Percentiles rank a stretch among this genome's conserved stretches.
These are phyloP conservation scores for Rhodotorula diobovata DNA, from an alignment of 768 basidiomycete genomes.

Conservation along the genomic window DNA sequence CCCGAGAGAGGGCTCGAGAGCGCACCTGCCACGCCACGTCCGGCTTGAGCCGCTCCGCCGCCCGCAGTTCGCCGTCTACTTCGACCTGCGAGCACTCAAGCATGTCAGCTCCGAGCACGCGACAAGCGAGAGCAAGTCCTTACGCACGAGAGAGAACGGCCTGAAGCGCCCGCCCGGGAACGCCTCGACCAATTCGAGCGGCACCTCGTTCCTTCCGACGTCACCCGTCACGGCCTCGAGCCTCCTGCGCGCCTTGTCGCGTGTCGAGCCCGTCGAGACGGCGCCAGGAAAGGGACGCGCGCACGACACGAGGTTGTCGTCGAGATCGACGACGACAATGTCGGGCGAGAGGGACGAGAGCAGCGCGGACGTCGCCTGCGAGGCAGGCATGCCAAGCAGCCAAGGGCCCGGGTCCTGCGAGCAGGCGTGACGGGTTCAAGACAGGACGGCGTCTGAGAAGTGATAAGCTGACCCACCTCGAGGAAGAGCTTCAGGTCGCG, in stretches of 20 bases:
- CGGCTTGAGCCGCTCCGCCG: slow-evolving; percentile 32
- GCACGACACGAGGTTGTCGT: slow-evolving; percentile 48
- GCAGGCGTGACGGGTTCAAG: fast-evolving
- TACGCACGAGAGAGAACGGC: slow-evolving; percentile 31
- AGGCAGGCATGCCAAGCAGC: slow-evolving; percentile 69
- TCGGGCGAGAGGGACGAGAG: slow-evolving; percentile 61
- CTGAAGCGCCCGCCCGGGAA: slow-evolving; percentile 37
- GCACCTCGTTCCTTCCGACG: not conserved
- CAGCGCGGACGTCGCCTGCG: slow-evolving; percentile 76
- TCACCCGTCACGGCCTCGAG: slow-evolving; percentile 32
- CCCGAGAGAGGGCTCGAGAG: not conserved
- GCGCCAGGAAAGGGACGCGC: not conserved
- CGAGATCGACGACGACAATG: slow-evolving; percentile 82
- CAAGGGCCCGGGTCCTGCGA: slow-evolving; percentile 80
- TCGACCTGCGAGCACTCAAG: not conserved
- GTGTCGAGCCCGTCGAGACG: slow-evolving; percentile 21
- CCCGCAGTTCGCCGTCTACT: slow-evolving; percentile 15
- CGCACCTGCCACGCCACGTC: slow-evolving; percentile 21
- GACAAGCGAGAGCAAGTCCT: too few species aligned
- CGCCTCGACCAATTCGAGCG: slow-evolving; percentile 29
- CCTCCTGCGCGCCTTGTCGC: slow-evolving; percentile 27
- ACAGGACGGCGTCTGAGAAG: fast-evolving
- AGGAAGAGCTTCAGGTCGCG: slow-evolving; percentile 89
- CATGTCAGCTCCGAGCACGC: fast-evolving
- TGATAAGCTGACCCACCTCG: slow-evolving; percentile 51